Base-by-base conservation (phyloP, 805 yeast genomes). In the Zygoascus biomembranicola region DNA sequence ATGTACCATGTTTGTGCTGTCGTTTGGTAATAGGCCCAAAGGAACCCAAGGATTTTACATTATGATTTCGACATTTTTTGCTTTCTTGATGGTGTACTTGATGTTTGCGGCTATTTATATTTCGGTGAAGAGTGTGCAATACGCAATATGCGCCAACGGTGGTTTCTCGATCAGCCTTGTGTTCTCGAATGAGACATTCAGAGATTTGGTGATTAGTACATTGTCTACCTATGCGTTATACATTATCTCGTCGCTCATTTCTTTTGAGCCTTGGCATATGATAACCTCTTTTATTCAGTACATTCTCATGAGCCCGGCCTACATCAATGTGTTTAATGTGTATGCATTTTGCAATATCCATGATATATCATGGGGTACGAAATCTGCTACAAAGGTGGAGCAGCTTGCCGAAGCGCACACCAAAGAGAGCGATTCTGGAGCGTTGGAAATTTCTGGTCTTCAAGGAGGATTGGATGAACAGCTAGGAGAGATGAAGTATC, bases 331-430 rank as follows among this genome's bases (percentile, higher is more conserved):
- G 51, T 74, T 92, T 65, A 90, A 89, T 68, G 92, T 92, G 57
- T 92, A 92, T 70, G 96, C 98, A 2, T 90, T 92, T 68, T 90
- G 97, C 74, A 92, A 92, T 69, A 85, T 92, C 56, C 96, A 92
- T 68, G 99, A 92, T 73, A 83, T 92, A 48, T 87, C 97, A 6
- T 92, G 98, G 98, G 98, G 98, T 67, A 92, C 96, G 3, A 88
- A 90, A 68, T 96, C 96, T 48, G 88, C 84, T 50, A 81, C 80
- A 10, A 77, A 63, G 16, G 81, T 47, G 66, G 81, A 74, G 65
- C 95, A 79, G 68, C 75, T 94, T 62, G 98, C 97, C 56, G 82
- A 84, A 46, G 97, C 96, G 23, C 87, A 84, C 62, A 77, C 87
- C 2, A 76, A 77, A 42, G 78, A 74, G 51, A 81, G 77, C 53